Evolutionary conservation across 345 rosid species (phyloP), one percentile per base, ranked within the genome.

Genomic region (Gossypium anomalum): DNA sequence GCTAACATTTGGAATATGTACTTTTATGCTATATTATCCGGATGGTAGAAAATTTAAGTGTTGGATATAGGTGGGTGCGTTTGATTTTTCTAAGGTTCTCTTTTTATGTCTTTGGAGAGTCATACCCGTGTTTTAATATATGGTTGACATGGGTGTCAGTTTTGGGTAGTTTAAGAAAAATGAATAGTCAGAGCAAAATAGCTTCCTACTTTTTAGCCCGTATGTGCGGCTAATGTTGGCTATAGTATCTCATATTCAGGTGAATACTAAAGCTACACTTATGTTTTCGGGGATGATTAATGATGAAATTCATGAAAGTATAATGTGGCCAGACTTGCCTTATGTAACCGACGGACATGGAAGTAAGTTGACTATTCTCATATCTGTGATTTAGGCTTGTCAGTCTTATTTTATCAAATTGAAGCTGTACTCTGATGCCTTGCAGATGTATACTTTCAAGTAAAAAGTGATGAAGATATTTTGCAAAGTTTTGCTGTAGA

Each of bases 281-380:
- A 81, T 91, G 90, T 81, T 92, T 81, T 86, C 89, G 2, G 88
- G 82, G 72, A 60, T 90, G 75, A 75, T 87, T 56, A 76, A 83
- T 74, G 90, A 84, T 78, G 97, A 88, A 65, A 73, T 87, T 78
- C 90, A 89, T 74, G 97, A 91, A 75, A 89, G 89, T 71, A 75
- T 95, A 78, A 75, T 92, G 76, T 89, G 93, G 92, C 92, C 98
- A n/a, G 99, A 91, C 78, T 78, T 95, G 83, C 93, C 89, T 80
- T 95, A 89, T 73, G 84, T 87, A 57, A 89, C 91, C 45, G 97
- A 93, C 80, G 90, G 90, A 78, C 87, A 86, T 73, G 99, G 99
- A 86, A 89, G 99, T 92, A 83, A 81, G 93, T 80, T 27, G 14
- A 68, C 60, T 8, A 14, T 66, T 67, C 25, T 53, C 34, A 59